Evolutionary conservation across 305 asterid genomes (phyloP).

Genomic region (Plantago coronopus): DNA sequence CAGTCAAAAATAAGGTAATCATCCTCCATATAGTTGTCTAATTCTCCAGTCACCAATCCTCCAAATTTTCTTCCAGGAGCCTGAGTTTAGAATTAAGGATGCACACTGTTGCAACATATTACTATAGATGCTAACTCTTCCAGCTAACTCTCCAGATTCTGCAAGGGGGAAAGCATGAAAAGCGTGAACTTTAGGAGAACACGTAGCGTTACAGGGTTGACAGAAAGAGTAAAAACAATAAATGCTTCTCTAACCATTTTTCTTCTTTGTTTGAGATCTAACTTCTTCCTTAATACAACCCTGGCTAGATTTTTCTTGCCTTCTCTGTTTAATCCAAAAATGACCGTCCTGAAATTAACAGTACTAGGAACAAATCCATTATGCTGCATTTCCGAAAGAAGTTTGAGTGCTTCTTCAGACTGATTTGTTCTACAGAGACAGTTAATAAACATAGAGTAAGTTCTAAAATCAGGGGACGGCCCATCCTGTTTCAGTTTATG

Average conservation of each 20-base stretch:
- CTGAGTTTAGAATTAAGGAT: conserved; percentile 54
- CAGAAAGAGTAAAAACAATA: too few relatives aligned
- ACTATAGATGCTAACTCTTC: conserved; percentile 10
- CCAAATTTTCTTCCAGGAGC: conserved; percentile 91
- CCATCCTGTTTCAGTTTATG: conserved; percentile 46
- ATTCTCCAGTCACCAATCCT: conserved; percentile 84
- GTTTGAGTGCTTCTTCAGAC: conserved; percentile 72
- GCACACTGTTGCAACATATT: conserved; percentile 17
- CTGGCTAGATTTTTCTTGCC: conserved; percentile 64
- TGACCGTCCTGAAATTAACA: conserved; percentile 53
- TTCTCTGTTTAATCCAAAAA: conserved; percentile 76
- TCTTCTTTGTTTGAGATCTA: conserved; percentile 55
- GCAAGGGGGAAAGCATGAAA: too few relatives aligned
- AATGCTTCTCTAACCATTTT: conserved; percentile 25
- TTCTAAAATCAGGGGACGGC: conserved; percentile 70
- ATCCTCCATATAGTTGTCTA: conserved; percentile 87
- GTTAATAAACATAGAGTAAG: conserved; percentile 69
- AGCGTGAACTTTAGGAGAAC: too few relatives aligned
- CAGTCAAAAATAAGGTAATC: conserved; percentile 93
- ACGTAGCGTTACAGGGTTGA: too few relatives aligned
- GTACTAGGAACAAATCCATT: conserved; percentile 70
- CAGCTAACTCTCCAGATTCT: too few relatives aligned
- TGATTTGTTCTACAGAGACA: conserved; percentile 59
- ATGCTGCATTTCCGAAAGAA: conserved; percentile 56
- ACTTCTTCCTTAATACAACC: conserved; percentile 46